Evolutionary conservation across 257 asterid species (phyloP).

Genomic region (Fraxinus americana): DNA sequence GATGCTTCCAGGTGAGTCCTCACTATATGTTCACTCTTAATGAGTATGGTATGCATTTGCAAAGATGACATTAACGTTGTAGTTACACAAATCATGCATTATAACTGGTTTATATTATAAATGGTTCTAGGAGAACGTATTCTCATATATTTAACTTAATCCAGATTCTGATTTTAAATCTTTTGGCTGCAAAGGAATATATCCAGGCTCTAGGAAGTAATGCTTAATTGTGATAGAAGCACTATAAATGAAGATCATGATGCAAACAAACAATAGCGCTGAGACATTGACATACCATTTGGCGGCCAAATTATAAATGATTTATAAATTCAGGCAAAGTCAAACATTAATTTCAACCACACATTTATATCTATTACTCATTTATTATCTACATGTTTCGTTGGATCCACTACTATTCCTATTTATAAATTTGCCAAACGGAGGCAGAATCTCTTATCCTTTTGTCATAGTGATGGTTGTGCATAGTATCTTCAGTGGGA

Average conservation of each 20-base stretch:
- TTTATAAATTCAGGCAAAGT: too few species aligned
- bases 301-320: too few species aligned
- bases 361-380: too few species aligned
- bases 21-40: not conserved
- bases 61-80: constrained; percentile 8
- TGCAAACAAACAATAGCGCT: not conserved
- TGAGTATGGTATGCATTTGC: constrained; percentile 3
- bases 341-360: too few species aligned
- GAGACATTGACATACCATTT: not conserved
- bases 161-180: not conserved
- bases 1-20: constrained; percentile 80
- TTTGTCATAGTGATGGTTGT: not conserved
- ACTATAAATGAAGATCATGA: not conserved
- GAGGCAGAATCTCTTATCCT: not conserved
- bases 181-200: not conserved
- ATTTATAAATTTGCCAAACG: too few species aligned
- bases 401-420: too few species aligned
- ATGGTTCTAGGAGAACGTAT: not conserved
- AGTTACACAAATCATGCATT: constrained; percentile 22
- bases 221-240: not conserved
- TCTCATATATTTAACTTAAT: not conserved
- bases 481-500: not conserved
- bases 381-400: too few species aligned
- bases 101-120: not conserved
- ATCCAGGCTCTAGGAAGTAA: not conserved